phyloP scores from a whole-genome alignment of 345 rosid species.

The Eucalyptus polybractea region DNA sequence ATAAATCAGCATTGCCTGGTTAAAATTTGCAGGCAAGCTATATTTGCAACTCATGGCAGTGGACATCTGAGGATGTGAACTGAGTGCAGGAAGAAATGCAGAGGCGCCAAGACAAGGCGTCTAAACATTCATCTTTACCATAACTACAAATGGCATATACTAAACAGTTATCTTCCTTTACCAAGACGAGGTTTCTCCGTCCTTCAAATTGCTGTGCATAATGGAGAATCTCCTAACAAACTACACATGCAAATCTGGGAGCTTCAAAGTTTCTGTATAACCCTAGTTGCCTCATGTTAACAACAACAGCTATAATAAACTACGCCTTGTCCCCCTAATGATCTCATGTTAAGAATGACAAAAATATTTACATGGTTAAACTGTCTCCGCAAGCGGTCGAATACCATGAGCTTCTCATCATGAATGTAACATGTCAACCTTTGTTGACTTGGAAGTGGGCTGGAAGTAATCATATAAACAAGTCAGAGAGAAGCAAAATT shows the following conservation, averaged over 20 bases:
- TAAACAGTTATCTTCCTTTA: neutral
- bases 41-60: neutral
- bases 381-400: neutral
- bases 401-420: neutral
- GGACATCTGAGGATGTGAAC: neutral
- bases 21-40: neutral
- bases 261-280: neutral
- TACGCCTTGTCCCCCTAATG: neutral
- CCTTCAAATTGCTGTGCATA: neutral
- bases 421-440: neutral
- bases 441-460: neutral
- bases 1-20: neutral
- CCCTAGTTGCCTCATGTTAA: neutral
- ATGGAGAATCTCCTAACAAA: neutral
- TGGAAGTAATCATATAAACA: neutral
- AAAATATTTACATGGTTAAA: neutral
- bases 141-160: neutral
- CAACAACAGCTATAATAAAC: neutral
- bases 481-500: neutral
- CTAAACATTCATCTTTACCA: neutral
- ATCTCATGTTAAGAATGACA: neutral
- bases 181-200: neutral
- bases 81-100: neutral
- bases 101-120: neutral
- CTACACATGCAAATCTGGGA: neutral